Evolutionary conservation across 2,329 filamentous ascomycete genomes (phyloP), one percentile per base, ranked within the genome.

Genomic region (Neonectria sp.): DNA sequence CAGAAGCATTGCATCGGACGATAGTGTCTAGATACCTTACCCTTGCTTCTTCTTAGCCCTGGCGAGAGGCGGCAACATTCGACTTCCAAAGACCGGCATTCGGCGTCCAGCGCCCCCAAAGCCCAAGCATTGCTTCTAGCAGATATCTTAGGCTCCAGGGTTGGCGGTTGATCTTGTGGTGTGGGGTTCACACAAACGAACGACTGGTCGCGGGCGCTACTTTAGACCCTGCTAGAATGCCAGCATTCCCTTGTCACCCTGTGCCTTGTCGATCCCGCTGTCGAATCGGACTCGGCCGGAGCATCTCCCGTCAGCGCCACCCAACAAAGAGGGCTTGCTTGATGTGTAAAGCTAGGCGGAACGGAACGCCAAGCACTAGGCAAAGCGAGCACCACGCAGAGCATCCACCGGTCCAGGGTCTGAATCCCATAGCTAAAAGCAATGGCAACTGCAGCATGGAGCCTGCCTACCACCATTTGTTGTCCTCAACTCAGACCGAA

Each of bases 191-290:
- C 56, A 35, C 25, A 29, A 55, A 56, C 37, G 59, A 55, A 55
- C 59, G 35, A 51, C 29, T 51, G n/a, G 27, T 31, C 45, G 46
- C 56, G 40, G 56, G 63, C 56, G 43, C 63, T 60, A 65, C 52
- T 55, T 37, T 40, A 43, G 58, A 48, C 27, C 51, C 27, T 27
- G 49, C 60, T 35, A n/a, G 56, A 40, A 40, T 40, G 37, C 37
- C 37, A 40, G 37, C 56, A 64, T 64, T 29, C 58, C 37, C 62
- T n/a, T n/a, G 15, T 7, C 15, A 40, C 65, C 35, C 31, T 61
- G 55, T n/a, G 24, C 61, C 40, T 56, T 9, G 49, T 35, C 57
- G 62, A 60, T 65, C 57, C 49, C 37, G 48, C 58, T 60, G 57
- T 61, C 56, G 45, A 56, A 52, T 57, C 59, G 49, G 40, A 24